Evolutionary conservation across 2,329 filamentous ascomycete species (phyloP), one percentile per base, ranked within the genome.

Genomic region (Botrytis tulipae): DNA sequence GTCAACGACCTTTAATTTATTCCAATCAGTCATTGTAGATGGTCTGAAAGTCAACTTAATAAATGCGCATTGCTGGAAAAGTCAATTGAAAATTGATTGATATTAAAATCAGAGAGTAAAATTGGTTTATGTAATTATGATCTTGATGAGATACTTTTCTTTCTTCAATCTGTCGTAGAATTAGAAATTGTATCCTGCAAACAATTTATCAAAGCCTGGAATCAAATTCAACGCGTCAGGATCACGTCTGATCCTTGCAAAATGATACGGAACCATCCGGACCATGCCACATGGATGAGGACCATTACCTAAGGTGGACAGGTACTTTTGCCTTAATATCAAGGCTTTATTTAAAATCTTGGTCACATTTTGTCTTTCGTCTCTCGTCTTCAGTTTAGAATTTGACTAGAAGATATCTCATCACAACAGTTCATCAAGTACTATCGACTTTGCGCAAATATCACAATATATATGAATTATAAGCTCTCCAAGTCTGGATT

Each of bases 1-100:
- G 79, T 94, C 91, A 48, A 90, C 85, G 76, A 95, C 93, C 83
- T 93, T 95, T 79, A 91, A 86, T 82, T 85, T 86, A 72, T 81
- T 84, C 80, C 86, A 88, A 77, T 88, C 86, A 74, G 83, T 82
- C 86, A 87, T 88, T 54, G 37, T 76, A 65, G 14, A 65, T 51
- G 16, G 20, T 57, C 25, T 54, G 16, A 29, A 42, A 71, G 42
- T 61, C 29, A 37, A 37, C n/a, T 20, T 8, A 29, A 29, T 59
- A 32, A 66, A 57, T 51, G 44, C 44, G 70, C 70, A 71, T 71
- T 63, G 20, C 60, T 57, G 18, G 6, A n/a, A 54, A 40, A 68
- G 2, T 22, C 25, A 42, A 42, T 29, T 29, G 20, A 54, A 22
- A 60, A 12, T 60, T 44, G 51, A 25, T 59, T 22, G 32, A 22